Evolutionary conservation across 495 filamentous ascomycete genomes (phyloP).

Genomic region (Penicillium paxilli): DNA sequence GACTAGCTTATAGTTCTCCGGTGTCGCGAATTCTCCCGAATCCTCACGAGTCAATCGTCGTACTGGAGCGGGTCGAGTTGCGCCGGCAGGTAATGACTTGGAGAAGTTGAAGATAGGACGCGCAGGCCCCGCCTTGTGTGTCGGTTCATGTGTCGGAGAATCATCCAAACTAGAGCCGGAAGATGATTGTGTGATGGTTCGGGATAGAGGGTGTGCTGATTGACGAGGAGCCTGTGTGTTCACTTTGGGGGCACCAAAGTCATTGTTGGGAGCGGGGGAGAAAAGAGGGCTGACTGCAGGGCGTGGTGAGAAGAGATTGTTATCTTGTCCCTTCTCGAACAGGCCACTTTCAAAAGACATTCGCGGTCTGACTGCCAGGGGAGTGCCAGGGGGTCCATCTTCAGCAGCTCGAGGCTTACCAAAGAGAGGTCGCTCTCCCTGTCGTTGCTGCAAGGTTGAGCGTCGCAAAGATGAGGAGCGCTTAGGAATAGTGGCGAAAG

Average conservation of each 20-base stretch:
- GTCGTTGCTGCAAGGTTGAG: slow-evolving; percentile 84
- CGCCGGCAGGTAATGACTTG: slow-evolving; percentile 74
- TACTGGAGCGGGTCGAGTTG: slow-evolving; percentile 48
- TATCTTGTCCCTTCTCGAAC: slow-evolving; percentile 59
- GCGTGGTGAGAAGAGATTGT: slow-evolving; percentile 54
- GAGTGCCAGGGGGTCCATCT: slow-evolving; percentile 30
- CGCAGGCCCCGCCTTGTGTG: slow-evolving; percentile 53
- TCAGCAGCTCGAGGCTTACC: slow-evolving; percentile 42
- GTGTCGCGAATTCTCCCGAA: slow-evolving; percentile 70
- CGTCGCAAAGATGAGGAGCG: slow-evolving; percentile 72
- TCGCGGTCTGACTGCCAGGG: slow-evolving; percentile 58
- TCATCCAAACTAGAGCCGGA: slow-evolving; percentile 80
- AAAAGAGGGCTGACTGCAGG: slow-evolving; percentile 37
- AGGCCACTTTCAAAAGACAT: slow-evolving; percentile 75
- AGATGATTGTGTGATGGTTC: slow-evolving; percentile 79
- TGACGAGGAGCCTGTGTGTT: slow-evolving; percentile 30
- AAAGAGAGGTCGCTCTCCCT: slow-evolving; percentile 62
- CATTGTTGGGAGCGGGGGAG: slow-evolving; percentile 24
- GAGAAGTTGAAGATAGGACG: slow-evolving; percentile 68
- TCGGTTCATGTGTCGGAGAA: slow-evolving; percentile 66
- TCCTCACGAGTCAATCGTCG: slow-evolving; percentile 43
- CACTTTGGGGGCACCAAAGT: slow-evolving; percentile 4
- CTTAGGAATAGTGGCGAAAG: slow-evolving; percentile 47
- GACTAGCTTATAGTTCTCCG: slow-evolving; percentile 77
- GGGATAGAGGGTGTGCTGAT: slow-evolving; percentile 78